Base-by-base conservation (phyloP, 805 yeast species). In the Pichia membranifaciens region DNA sequence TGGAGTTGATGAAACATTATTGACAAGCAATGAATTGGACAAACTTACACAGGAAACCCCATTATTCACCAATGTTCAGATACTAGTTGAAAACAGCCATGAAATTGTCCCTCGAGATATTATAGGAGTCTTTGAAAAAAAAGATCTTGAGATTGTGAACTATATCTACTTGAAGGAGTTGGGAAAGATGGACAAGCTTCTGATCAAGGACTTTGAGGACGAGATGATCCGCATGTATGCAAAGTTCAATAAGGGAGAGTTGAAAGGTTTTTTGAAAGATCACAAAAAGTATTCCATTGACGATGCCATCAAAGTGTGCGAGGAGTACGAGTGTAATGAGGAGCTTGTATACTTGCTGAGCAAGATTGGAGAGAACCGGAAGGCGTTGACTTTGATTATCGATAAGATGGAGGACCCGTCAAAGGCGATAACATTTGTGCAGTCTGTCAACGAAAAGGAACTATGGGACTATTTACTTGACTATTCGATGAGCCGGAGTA, bases 291-390 rank as follows among this genome's bases (percentile, higher is more conserved):
- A 84, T 60, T 76, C 85, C 51, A 76, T 89, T 38, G 84, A 80
- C 37, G 55, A 61, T 29, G 96, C 96, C 0, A 77, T 90, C n/a
- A 63, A 67, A 13, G 61, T 83, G 1, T 87, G 95, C 57, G 80
- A 81, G 50, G 49, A 60, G 10, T 67, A 72, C 20, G 72, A 72
- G 1, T 72, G 75, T 36, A 73, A 72, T 36, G 79, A 82, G 36
- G 98, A 91, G 58, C 70, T 89, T 36, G 95, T 93, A 0, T 89
- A 79, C 58, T 65, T 93, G 28, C 73, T 87, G 51, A 95, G 96
- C 4, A 79, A 80, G 56, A 81, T 86, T 22, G 98, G 99, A 1
- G 85, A 86, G 54, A 79, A 82, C 48, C 75, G 74, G 51, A 76
- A 79, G 51, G 98, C 98, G 0, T 66, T 91, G 56, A 75, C 72